Conservation (phyloP, 371 early-diverging fungal genomes). For the Gilbertella persicaria region DNA sequence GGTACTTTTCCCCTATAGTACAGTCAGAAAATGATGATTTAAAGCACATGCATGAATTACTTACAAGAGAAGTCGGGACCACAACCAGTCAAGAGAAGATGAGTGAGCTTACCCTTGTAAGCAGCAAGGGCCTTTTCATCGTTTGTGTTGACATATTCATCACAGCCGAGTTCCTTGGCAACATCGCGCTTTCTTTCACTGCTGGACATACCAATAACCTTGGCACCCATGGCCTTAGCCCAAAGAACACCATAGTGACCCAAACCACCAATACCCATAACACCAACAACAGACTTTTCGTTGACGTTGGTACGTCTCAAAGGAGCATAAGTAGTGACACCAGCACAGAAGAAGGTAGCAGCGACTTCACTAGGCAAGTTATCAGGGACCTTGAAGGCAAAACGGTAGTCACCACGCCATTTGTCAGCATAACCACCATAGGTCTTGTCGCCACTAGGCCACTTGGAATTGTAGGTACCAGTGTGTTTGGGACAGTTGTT, state of each 20-base stretch:
- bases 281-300: conserved; percentile 73
- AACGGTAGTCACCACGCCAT: conserved; percentile 41
- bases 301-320: conserved; percentile 55
- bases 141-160: conserved; percentile 27
- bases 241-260: conserved; percentile 64
- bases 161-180: conserved; percentile 33
- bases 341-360: conserved; percentile 50
- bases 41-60: conserved; percentile 3
- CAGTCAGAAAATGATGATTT: conserved; percentile 35
- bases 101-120: conserved; percentile 9
- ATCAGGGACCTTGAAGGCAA: conserved; percentile 63
- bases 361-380: conserved; percentile 52
- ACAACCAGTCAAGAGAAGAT: conserved; percentile 37
- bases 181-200: conserved; percentile 35
- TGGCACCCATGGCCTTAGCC: conserved; percentile 61
- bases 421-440: conserved; percentile 65
- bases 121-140: conserved; percentile 10
- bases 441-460: conserved; percentile 51
- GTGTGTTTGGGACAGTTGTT: conserved; percentile 34
- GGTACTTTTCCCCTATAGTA: conserved; percentile 26
- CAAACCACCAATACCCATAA: conserved; percentile 73
- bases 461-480: conserved; percentile 54
- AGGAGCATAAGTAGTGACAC: conserved; percentile 63
- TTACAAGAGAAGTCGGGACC: conserved; percentile 40
- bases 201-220: conserved; percentile 48